These are phyloP conservation scores for Boletus smithii DNA, from an alignment of 1,284 basidiomycete genomes.

Conservation along the genomic window DNA sequence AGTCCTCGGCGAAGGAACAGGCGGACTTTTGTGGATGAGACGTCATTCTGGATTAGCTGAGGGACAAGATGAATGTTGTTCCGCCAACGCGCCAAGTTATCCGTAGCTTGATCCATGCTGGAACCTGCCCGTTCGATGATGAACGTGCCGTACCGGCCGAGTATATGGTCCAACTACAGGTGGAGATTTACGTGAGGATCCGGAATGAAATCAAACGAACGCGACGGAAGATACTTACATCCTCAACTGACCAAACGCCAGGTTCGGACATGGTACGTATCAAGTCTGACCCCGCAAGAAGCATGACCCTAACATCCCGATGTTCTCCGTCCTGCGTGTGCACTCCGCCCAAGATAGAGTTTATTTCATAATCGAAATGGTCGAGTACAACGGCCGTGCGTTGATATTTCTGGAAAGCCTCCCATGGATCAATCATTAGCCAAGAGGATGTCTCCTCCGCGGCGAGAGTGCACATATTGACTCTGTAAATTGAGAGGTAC, in stretches of 20 bases:
- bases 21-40: conserved; percentile 91
- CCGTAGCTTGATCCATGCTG: conserved; percentile 82
- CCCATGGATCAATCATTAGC: conserved; percentile 97
- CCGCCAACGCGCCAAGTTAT: conserved; percentile 73
- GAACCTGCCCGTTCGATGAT: conserved; percentile 96
- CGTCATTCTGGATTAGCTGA: conserved; percentile 98
- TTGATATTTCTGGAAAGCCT: conserved; percentile 91
- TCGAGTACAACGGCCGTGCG: conserved; percentile 95
- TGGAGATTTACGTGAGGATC: conserved; percentile 15
- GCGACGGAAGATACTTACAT: conserved; percentile 54
- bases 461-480: conserved; percentile 86
- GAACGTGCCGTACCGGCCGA: conserved; percentile 91
- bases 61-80: conserved; percentile 93
- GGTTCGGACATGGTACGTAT: conserved; percentile 98
- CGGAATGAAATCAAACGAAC: conserved; percentile 11
- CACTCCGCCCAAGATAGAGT: conserved; percentile 74
- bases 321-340: conserved; percentile 61
- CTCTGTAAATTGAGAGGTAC: conserved; percentile 43
- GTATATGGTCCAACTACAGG: conserved; percentile 86
- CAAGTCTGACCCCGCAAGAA: conserved; percentile 94
- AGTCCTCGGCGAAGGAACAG: conserved; percentile 91
- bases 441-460: conserved; percentile 76
- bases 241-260: conserved; percentile 95
- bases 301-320: conserved; percentile 76
- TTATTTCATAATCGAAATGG: conserved; percentile 93